Percentiles rank a stretch among this genome's conserved stretches.
These are phyloP conservation scores for Microdochium paspali DNA, from an alignment of 2,329 filamentous ascomycete species.

Conservation along the genomic window DNA sequence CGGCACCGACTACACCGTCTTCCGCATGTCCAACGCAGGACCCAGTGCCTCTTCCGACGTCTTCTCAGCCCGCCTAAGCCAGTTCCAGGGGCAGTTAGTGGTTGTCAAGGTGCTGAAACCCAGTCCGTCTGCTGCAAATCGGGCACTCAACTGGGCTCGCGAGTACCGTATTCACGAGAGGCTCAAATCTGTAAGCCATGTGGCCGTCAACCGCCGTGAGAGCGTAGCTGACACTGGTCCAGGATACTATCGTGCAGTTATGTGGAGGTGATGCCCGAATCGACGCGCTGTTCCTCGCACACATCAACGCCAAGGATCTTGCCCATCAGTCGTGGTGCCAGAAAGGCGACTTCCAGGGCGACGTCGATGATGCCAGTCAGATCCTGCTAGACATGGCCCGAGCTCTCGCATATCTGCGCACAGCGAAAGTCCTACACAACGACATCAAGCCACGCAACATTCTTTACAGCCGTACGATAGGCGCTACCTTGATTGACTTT, in stretches of 20 bases:
- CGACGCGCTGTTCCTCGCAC: not conserved
- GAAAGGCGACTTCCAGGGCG: not conserved
- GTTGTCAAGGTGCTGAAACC: not conserved
- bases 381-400: slow-evolving; percentile 6
- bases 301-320: not conserved
- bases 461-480: slow-evolving; percentile 3
- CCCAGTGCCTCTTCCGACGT: not conserved
- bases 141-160: not conserved
- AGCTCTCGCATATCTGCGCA: slow-evolving; percentile 7
- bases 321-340: not conserved
- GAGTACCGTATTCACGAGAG: not conserved
- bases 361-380: slow-evolving; percentile 1
- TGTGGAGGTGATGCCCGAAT: not conserved
- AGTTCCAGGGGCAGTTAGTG: not conserved
- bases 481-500: slow-evolving; percentile 4
- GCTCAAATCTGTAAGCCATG: not conserved
- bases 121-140: not conserved
- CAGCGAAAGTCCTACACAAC: slow-evolving; percentile 4
- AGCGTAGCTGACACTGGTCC: not conserved
- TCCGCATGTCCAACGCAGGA: not conserved
- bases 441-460: slow-evolving; percentile 10
- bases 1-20: not conserved
- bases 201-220: no score
- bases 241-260: not conserved
- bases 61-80: not conserved